A percentile compares a stretch with the other conserved stretches of the same genome.
These are phyloP conservation scores for Priceomyces fermenticarens DNA, from an alignment of 805 yeast genomes.

Conservation along the genomic window DNA sequence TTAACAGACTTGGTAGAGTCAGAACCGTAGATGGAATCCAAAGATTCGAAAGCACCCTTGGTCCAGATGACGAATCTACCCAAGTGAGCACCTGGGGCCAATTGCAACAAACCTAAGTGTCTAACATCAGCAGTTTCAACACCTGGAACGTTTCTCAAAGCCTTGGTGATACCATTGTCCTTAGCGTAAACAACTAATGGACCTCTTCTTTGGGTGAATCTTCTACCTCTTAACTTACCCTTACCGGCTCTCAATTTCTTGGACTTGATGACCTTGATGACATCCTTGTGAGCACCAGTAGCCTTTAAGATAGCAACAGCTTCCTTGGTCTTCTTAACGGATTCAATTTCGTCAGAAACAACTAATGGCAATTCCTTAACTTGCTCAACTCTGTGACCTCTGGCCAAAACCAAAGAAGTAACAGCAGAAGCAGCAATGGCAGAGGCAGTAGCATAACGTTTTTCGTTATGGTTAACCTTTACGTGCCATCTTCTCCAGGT, in stretches of 20 bases:
- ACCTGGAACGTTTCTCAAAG: conserved; percentile 99
- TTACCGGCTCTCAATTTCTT: conserved; percentile 99
- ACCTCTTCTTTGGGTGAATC: conserved; percentile 99
- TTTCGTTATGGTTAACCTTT: conserved; percentile 99
- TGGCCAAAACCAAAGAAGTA: conserved; percentile 96
- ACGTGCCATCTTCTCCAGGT: conserved; percentile 99
- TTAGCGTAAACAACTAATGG: conserved; percentile 97
- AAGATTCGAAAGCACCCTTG: conserved; percentile 94
- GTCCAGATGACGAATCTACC: conserved; percentile 99
- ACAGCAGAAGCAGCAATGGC: conserved; percentile 99
- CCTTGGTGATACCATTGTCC: conserved; percentile 97
- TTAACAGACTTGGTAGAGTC: conserved; percentile 80
- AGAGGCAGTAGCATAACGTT: conserved; percentile 99
- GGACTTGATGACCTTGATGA: conserved; percentile 96
- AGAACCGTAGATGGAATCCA: conserved; percentile 97
- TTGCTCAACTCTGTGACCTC: conserved; percentile 99
- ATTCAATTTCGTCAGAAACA: conserved; percentile 89
- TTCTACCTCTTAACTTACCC: conserved; percentile 99
- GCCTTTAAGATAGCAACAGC: conserved; percentile 98
- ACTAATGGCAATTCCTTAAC: conserved; percentile 98
- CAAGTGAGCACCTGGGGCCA: conserved; percentile 99
- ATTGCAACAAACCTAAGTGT: conserved; percentile 91
- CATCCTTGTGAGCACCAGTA: conserved; percentile 98
- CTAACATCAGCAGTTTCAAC: conserved; percentile 94
- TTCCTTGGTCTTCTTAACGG: conserved; percentile 94